A percentile compares a stretch with the other conserved stretches of the same genome.
These are phyloP conservation scores for Dalbergia cochinchinensis DNA, from an alignment of 306 rosid species.

Conservation along the genomic window DNA sequence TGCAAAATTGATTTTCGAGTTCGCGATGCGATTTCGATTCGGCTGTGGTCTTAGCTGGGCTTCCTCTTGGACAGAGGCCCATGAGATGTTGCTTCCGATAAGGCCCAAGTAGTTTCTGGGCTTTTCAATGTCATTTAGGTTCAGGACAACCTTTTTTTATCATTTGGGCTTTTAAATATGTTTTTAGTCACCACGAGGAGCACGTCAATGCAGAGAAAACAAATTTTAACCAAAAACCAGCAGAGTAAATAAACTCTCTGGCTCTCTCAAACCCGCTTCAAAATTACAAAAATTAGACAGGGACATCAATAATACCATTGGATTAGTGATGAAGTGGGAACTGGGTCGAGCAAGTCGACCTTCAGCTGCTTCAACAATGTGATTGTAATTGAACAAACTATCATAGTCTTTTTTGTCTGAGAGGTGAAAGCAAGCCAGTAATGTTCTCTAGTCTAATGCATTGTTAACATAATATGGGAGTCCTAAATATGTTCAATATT, in stretches of 20 bases:
- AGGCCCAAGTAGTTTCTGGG: neutral
- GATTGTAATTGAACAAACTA: conserved; percentile 39
- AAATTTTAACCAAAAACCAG: no score
- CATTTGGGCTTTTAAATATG: no score
- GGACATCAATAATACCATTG: conserved; percentile 26
- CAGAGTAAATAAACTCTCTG: no score
- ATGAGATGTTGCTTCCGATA: neutral
- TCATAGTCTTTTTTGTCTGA: neutral
- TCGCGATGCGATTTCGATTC: neutral
- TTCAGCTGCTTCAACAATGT: conserved; percentile 23
- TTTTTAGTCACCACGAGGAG: no score
- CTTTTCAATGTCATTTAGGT: no score
- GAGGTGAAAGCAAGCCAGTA: neutral
- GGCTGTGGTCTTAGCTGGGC: conserved; percentile 19
- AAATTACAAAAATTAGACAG: neutral
- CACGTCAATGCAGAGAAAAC: no score
- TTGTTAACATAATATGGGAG: no score
- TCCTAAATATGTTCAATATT: no score
- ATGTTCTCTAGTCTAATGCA: no score
- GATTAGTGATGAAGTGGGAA: conserved; percentile 29
- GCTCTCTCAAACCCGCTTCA: neutral
- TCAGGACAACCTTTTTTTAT: no score
- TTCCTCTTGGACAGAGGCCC: neutral
- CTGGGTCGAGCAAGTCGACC: conserved; percentile 27
- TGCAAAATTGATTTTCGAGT: conserved; percentile 20